phyloP scores from a whole-genome alignment of 495 filamentous ascomycete genomes.

The Penicillium tannophilum region DNA sequence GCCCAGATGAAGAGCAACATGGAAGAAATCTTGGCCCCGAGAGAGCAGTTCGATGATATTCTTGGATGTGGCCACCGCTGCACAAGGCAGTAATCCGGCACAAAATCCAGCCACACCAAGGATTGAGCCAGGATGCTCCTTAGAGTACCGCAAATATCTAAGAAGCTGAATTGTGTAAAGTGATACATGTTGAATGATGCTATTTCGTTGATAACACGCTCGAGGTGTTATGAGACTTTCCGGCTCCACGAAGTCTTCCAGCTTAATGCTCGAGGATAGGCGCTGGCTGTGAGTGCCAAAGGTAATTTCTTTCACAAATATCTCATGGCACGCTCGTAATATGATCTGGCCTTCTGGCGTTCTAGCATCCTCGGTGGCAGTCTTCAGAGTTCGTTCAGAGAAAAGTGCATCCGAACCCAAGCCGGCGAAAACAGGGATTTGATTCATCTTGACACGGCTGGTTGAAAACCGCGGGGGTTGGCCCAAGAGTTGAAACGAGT shows the following conservation, averaged over 20 bases:
- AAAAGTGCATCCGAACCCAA: slow-evolving; percentile 2
- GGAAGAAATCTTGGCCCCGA: slow-evolving; percentile 2
- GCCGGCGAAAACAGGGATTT: slow-evolving; percentile 4
- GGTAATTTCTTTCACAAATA: background rate
- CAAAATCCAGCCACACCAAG: background rate
- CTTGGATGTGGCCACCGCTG: background rate
- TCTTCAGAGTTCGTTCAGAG: background rate
- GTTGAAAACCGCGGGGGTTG: background rate
- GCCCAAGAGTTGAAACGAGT: background rate
- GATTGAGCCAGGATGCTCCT: background rate
- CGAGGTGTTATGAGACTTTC: background rate
- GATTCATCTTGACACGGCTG: background rate
- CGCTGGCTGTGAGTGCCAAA: background rate
- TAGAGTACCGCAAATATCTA: background rate
- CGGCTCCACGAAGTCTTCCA: background rate
- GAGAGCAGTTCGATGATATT: slow-evolving; percentile 1
- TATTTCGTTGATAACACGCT: background rate
- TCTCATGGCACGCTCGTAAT: background rate
- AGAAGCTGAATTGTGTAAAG: background rate
- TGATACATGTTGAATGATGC: background rate
- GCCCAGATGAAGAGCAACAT: background rate
- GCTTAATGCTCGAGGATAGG: background rate
- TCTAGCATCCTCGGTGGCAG: background rate
- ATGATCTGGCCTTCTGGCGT: background rate
- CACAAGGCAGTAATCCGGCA: background rate